Base-by-base conservation (phyloP, 2,329 filamentous ascomycete genomes). In the Lachnellula hyalina region DNA sequence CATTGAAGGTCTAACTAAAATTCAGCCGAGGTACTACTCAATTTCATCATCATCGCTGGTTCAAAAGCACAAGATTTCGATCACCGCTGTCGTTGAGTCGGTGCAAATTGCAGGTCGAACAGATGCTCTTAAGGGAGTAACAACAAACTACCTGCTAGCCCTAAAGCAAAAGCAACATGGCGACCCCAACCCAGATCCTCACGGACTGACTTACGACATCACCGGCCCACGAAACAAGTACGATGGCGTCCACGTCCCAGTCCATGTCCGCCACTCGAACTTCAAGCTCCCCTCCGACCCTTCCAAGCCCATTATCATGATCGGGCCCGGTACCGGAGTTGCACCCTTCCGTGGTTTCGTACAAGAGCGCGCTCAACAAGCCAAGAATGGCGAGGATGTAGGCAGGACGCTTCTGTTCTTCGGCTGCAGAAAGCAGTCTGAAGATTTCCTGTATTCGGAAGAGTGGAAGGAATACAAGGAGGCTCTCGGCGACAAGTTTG, bases 251-350 rank as follows among this genome's bases (percentile, higher is more conserved):
- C 92, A 95, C 68, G 87, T 97, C 23, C 94, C 94, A 3, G 90
- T 99, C 14, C 94, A 99, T 70, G 85, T 99, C 56, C 90, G 94
- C 61, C 93, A 96, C 75, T 97, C 94, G 61, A 99, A 97, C 78
- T 99, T 99, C 83, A 97, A 97, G 78, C 83, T 99, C 32, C 94
- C 94, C 8, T 96, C 94, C 15, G 92, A 99, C 67, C 91, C 94
- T 4, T 84, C 87, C 48, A 96, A 95, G 75, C 94, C 94, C 32
- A 78, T 99, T 65, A 96, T 99, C 72, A 92, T 96, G 85, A 84
- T 97, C 64, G 94, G 94, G 23, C 94, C 94, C 12, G 94, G 94
- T 69, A 97, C 94, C 51, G 94, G 94, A 77, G 91, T 96, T 53
- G 94, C 94, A 25, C 94, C 94, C 17, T 96, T 99, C 84, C 86